Base-by-base conservation (phyloP, 2,329 filamentous ascomycete species). In the Sphaerulina populicola region DNA sequence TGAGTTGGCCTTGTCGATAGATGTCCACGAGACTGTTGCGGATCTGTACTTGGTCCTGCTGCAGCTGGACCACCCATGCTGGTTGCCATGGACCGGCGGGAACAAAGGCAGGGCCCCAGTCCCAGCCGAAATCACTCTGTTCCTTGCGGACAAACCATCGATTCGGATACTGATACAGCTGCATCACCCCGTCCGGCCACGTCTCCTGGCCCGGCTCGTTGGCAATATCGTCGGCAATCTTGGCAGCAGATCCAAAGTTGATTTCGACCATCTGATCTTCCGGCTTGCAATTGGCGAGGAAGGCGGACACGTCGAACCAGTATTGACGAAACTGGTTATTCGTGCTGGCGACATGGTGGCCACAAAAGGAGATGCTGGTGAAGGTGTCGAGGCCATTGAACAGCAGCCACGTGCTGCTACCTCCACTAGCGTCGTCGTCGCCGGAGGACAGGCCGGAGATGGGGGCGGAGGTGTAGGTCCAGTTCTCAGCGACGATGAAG, bases 341-440 rank as follows among this genome's bases (percentile, higher is more conserved):
- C 0, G 80, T 81, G 6, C 71, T 71, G 2, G 76, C 79, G 3
- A 83, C 72, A 47, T 72, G 66, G 18, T 77, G 63, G 0, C 72
- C 74, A 55, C 80, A 83, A 33, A 83, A 69, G 6, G 71, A 68
- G 41, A 83, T 73, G 8, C 74, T 74, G 5, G 78, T 70, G 57
- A 81, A 82, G 0, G 80, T 83, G 56, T 83, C 80, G 2, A 83
- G 69, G 6, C 80, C 80, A 50, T 83, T 74, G 66, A 83, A 83
- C 0, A 81, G 68, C 1, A 83, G 71, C 70, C 74, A 82, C 2
- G 74, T 79, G 6, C 66, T 66, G n/a, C n/a, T n/a, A n/a, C n/a
- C n/a, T n/a, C n/a, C n/a, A 4, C 60, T 69, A 1, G 62, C 63
- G 31, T 71, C 66, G 3, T 57, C 50, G 31, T 71, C 66, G 3